Base-by-base conservation (phyloP, 306 rosid species). In the Chamaecrista fasciculata region DNA sequence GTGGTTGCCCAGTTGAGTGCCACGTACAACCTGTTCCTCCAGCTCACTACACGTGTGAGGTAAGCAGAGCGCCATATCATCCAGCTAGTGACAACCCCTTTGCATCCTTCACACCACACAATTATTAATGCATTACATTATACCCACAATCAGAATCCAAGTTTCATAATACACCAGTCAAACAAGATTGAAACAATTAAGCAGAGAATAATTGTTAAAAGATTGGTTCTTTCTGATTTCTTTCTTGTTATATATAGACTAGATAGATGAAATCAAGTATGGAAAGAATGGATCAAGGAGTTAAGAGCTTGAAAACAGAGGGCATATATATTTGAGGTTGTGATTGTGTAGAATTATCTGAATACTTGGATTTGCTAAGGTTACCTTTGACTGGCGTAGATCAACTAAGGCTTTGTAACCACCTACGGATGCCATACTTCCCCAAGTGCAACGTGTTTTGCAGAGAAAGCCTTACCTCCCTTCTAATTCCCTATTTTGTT, bases 351-450 rank as follows among this genome's bases (percentile, higher is more conserved):
- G n/a, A n/a, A n/a, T n/a, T n/a, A n/a, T n/a, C n/a, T n/a, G n/a
- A n/a, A n/a, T n/a, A n/a, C n/a, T n/a, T n/a, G n/a, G n/a, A n/a
- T n/a, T n/a, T n/a, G n/a, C n/a, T 5, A 2, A 37, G 16, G 36
- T 57, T 78, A 92, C 98, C 97, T 90, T 93, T 10, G 98, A 86
- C 71, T 83, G 82, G 25, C 97, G 86, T 53, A 90, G 83, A 82
- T 93, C 98, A 44, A 93, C 98, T 11, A 90, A 79, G 4, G 98
- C 97, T 82, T 90, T 90, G 15, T 88, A 90, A 6, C 83, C 55
- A 29, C 98, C 98, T 8, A 93, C 94, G 1, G 96, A 69, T 21
- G 97, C 98, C 98, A 93, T 93, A 81, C 98, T 93, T 65, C 83
- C 5, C 97, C 97, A 11, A 93, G 76, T 57, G 80, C 69, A 36